phyloP scores from a whole-genome alignment of 768 basidiomycete species.

The Kwoniella newhampshirensis region DNA sequence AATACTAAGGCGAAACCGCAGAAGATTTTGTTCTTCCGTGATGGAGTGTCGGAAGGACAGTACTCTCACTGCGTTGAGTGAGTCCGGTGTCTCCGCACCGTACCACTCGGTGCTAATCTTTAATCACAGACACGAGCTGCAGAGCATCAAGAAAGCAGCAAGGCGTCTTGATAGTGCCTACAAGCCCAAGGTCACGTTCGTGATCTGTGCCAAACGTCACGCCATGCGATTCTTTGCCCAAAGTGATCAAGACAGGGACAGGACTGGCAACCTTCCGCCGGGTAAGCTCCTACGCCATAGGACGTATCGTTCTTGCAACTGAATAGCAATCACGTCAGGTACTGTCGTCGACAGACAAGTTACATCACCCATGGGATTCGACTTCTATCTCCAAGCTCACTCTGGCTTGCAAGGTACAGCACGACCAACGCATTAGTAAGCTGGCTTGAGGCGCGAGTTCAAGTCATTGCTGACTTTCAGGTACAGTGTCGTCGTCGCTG shows the following conservation, averaged over 20 bases:
- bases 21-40: conserved; percentile 52
- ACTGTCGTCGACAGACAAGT: conserved; percentile 47
- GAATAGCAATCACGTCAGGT: conserved; percentile 17
- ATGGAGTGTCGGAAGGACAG: conserved; percentile 52
- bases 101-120: not conserved
- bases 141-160: conserved; percentile 41
- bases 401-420: conserved; percentile 51
- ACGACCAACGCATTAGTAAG: conserved; percentile 48
- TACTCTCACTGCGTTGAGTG: conserved; percentile 47
- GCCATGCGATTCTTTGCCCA: conserved; percentile 51
- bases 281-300: conserved; percentile 18
- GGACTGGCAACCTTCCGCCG: conserved; percentile 47
- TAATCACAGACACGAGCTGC: conserved; percentile 37
- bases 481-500: conserved; percentile 21
- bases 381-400: conserved; percentile 52
- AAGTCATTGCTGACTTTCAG: not conserved
- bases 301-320: not conserved
- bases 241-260: conserved; percentile 33
- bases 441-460: not conserved
- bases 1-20: conserved; percentile 40
- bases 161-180: conserved; percentile 31
- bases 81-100: conserved; percentile 11
- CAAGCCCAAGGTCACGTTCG: conserved; percentile 50
- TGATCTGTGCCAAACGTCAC: conserved; percentile 52
- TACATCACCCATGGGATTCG: conserved; percentile 50